Evolutionary conservation across 176 grass and related monocot species (phyloP).

Genomic region (Poa pratensis): DNA sequence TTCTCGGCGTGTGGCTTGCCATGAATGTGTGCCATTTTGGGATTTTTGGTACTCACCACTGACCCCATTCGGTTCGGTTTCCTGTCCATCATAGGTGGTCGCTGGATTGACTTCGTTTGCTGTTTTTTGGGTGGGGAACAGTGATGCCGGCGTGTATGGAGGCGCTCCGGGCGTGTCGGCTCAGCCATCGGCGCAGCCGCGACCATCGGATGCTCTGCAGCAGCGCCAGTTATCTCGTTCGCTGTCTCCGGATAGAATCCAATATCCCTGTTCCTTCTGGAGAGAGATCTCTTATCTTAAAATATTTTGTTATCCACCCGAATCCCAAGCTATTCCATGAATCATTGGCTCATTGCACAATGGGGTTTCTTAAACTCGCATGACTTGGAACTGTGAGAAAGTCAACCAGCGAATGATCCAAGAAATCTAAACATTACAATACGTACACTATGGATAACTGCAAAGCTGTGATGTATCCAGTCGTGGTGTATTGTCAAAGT

Average conservation of each 20-base stretch:
- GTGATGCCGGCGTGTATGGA: background rate
- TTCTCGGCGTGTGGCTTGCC: background rate
- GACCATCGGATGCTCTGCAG: conserved; percentile 49
- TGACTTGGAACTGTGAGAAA: background rate
- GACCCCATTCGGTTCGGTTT: background rate
- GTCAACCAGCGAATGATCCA: conserved; percentile 1
- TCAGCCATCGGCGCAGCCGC: background rate
- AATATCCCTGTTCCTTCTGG: background rate
- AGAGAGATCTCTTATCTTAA: background rate
- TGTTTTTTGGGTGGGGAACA: conserved; percentile 28
- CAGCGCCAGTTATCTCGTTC: conserved; percentile 18
- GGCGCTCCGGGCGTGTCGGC: conserved; percentile 3
- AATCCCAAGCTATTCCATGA: background rate
- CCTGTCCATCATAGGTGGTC: background rate
- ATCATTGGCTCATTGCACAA: background rate
- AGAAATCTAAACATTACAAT: background rate
- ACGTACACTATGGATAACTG: background rate
- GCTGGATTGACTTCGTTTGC: background rate
- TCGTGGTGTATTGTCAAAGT: background rate
- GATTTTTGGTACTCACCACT: background rate
- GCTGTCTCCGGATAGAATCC: conserved; percentile 39
- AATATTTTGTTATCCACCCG: background rate
- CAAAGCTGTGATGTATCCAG: background rate
- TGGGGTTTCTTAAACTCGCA: background rate
- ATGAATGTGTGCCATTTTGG: background rate